Percentiles rank a stretch among this genome's conserved stretches.
These are phyloP conservation scores for Xylariaceae sp. DNA, from an alignment of 2,329 filamentous ascomycete genomes.

Conservation along the genomic window DNA sequence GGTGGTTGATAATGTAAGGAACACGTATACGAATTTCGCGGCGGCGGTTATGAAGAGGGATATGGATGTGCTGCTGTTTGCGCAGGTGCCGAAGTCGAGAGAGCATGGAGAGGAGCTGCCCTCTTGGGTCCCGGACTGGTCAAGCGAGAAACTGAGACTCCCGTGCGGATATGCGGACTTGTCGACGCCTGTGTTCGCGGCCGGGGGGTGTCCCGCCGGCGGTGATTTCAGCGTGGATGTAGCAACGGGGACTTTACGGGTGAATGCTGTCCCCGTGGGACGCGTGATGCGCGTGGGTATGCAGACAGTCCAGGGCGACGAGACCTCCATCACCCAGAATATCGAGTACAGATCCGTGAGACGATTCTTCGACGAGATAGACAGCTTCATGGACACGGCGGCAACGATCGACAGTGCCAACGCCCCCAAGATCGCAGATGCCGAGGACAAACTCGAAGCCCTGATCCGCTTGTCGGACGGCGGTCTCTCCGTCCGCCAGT, in stretches of 20 bases:
- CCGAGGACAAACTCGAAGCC: slow-evolving; percentile 1
- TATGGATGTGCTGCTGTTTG: slow-evolving; percentile 30
- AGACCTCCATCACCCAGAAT: background rate
- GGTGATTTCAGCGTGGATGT: slow-evolving; percentile 8
- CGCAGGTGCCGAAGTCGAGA: slow-evolving; percentile 25
- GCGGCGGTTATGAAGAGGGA: slow-evolving; percentile 23
- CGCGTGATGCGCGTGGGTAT: slow-evolving; percentile 22
- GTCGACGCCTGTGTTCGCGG: slow-evolving; percentile 22
- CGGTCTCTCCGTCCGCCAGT: slow-evolving; percentile 12
- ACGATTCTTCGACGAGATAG: slow-evolving; percentile 27
- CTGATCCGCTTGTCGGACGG: slow-evolving; percentile 14
- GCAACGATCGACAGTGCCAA: background rate
- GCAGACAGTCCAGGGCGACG: slow-evolving; percentile 7
- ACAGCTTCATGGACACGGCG: slow-evolving; percentile 19
- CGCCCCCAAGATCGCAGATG: slow-evolving; percentile 1
- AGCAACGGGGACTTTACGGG: slow-evolving; percentile 10
- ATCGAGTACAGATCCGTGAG: slow-evolving; percentile 24
- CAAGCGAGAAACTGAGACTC: slow-evolving; percentile 17
- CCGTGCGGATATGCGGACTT: slow-evolving; percentile 27
- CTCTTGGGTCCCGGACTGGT: slow-evolving; percentile 36
- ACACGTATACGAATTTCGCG: slow-evolving; percentile 15
- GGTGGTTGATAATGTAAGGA: slow-evolving; percentile 10
- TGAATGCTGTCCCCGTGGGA: slow-evolving; percentile 25
- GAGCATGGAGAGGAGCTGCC: slow-evolving; percentile 24
- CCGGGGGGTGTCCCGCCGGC: slow-evolving; percentile 19